Evolutionary conservation across 1,284 basidiomycete species (phyloP), one percentile per base, ranked within the genome.

Genomic region (Leccinum griseonigrum): DNA sequence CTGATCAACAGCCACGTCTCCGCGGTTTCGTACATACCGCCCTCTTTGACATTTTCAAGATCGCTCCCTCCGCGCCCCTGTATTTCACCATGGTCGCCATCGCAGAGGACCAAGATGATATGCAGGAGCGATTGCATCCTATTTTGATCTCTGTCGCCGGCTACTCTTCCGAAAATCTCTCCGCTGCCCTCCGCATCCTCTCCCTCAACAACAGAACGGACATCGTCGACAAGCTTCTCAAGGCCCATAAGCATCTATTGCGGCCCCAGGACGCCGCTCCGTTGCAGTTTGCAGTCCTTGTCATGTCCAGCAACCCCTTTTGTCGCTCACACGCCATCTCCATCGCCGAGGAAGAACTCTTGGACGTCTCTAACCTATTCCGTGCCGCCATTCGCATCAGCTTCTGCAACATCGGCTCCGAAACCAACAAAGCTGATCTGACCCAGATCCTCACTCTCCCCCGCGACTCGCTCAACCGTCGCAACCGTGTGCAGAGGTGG

Each of bases 181-280:
- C 77, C 0, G 81, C 81, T 0, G 82, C 85, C 0, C 75, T 89
- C 11, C 79, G 80, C 3, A 84, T 89, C 60, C 74, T 82, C 66
- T 69, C 79, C 1, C 52, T 69, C 4, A 76, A 79, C 50, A 67
- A 70, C 63, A 68, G 81, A 32, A 34, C 66, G 38, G 68, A 73
- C 0, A 67, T 65, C 38, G 73, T 87, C 63, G 59, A 75, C 29
- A 51, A 61, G 0, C 76, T 87, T 8, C 78, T 88, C 56, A 68
- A 77, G 18, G 60, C 73, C 0, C 74, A 87, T 65, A 72, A 75
- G 1, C 78, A 86, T 60, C 81, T 88, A 54, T 75, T 89, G 16
- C 85, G 86, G 10, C 79, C 85, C 0, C 80, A 83, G 26, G 86
- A 89, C 58, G 72, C 78, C 3, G 34, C 68, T 0, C 68, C 76